These are phyloP conservation scores for Alternaria postmessia DNA, from an alignment of 2,329 filamentous ascomycete species.

Conservation along the genomic window DNA sequence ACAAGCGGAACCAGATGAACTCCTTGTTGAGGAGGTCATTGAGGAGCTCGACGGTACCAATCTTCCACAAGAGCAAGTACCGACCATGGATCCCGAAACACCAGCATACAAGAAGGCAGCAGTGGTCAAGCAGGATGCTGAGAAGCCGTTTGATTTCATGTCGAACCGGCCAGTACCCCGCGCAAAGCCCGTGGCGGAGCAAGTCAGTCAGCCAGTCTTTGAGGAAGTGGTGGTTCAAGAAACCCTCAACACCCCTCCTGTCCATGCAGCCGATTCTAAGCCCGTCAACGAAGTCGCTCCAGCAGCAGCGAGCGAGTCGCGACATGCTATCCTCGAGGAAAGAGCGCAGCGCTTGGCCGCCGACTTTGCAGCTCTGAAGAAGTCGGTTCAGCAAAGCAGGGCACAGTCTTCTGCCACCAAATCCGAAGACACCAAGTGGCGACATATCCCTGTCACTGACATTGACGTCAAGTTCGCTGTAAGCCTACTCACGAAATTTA, in stretches of 20 bases:
- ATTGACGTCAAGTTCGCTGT: conserved; percentile 47
- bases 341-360: conserved; percentile 23
- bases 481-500: conserved; percentile 19
- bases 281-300: conserved; percentile 10
- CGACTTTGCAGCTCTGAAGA: conserved; percentile 25
- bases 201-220: conserved; percentile 52
- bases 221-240: conserved; percentile 14
- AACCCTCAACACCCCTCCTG: background rate
- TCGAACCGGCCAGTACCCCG: conserved; percentile 46
- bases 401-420: conserved; percentile 12
- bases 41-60: conserved; percentile 22
- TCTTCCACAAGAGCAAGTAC: conserved; percentile 19
- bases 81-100: conserved; percentile 40
- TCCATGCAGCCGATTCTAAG: conserved; percentile 4
- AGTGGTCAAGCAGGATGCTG: conserved; percentile 37
- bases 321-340: conserved; percentile 24
- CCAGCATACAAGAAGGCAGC: conserved; percentile 36
- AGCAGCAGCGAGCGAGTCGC: conserved; percentile 12
- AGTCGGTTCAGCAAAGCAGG: conserved; percentile 20
- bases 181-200: conserved; percentile 32
- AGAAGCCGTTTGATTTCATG: conserved; percentile 49
- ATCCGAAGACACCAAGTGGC: conserved; percentile 34
- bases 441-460: conserved; percentile 38
- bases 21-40: conserved; percentile 29
- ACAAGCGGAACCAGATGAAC: conserved; percentile 22